Evolutionary conservation across 805 yeast genomes (phyloP).

Genomic region (Saccharomycopsis malanga): DNA sequence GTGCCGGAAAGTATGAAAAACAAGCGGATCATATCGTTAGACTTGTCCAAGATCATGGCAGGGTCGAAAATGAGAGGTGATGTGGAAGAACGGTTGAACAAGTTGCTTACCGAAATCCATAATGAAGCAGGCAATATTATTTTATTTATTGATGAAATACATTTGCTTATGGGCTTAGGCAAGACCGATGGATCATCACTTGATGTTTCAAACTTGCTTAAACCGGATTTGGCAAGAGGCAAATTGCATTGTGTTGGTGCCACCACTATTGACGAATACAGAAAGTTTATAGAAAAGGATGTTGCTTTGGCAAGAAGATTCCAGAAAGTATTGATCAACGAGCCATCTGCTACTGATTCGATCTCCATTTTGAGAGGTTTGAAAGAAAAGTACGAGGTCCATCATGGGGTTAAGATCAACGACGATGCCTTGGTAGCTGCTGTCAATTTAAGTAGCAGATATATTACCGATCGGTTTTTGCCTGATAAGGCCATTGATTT

Average conservation of each 20-base stretch:
- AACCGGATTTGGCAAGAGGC: slow-evolving; percentile 93
- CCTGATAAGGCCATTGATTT: slow-evolving; percentile 97
- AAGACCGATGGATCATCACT: slow-evolving; percentile 83
- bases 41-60: slow-evolving; percentile 81
- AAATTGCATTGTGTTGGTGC: slow-evolving; percentile 88
- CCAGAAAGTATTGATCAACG: slow-evolving; percentile 78
- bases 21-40: slow-evolving; percentile 76
- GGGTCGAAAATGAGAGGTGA: slow-evolving; percentile 97
- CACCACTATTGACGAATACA: slow-evolving; percentile 87
- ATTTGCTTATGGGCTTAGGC: slow-evolving; percentile 82
- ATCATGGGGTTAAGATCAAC: slow-evolving; percentile 92
- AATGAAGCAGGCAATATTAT: slow-evolving; percentile 62
- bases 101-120: slow-evolving; percentile 66
- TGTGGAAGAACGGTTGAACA: slow-evolving; percentile 83
- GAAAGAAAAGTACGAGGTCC: slow-evolving; percentile 92
- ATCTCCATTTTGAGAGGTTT: slow-evolving; percentile 88
- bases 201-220: slow-evolving; percentile 88
- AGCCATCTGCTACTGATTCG: slow-evolving; percentile 87
- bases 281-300: slow-evolving; percentile 91
- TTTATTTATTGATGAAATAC: slow-evolving; percentile 86
- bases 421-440: slow-evolving; percentile 93
- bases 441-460: slow-evolving; percentile 81
- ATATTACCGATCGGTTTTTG: slow-evolving; percentile 81
- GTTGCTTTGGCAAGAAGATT: slow-evolving; percentile 93
- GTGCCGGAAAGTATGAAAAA: slow-evolving; percentile 93